Evolutionary conservation across 352 stramenopile genomes (phyloP).

Genomic region (Globisporangium cederbergense): DNA sequence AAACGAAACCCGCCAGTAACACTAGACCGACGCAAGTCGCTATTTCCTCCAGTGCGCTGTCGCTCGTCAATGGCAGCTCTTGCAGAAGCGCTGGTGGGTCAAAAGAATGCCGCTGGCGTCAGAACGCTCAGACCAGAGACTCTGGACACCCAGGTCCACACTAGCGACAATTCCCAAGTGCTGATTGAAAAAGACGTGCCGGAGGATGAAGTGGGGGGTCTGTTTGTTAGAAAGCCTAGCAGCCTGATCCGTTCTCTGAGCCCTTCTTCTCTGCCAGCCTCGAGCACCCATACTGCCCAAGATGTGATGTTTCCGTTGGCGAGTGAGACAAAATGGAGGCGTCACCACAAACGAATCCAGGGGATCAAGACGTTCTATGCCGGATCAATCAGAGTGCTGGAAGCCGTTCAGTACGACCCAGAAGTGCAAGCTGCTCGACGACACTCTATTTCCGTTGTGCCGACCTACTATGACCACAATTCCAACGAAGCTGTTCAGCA

Average conservation of each 20-base stretch:
- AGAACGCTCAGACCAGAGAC: neutral
- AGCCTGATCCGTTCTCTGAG: neutral
- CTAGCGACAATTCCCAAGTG: neutral
- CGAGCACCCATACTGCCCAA: neutral
- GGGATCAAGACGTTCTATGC: constrained; percentile 35
- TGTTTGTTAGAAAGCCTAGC: neutral
- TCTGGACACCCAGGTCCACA: neutral
- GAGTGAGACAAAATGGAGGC: constrained; percentile 35
- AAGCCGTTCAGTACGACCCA: constrained; percentile 14
- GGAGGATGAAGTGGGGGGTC: neutral
- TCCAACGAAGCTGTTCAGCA: neutral
- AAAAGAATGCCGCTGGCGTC: constrained; percentile 11
- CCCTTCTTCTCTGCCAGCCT: neutral
- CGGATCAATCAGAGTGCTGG: constrained; percentile 21
- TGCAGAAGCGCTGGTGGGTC: neutral
- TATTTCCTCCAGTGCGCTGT: neutral
- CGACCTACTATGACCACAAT: constrained; percentile 20
- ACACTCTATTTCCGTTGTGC: constrained; percentile 26
- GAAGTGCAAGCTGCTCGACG: constrained; percentile 16
- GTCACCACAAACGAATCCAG: constrained; percentile 38
- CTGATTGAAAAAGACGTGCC: neutral
- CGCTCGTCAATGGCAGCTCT: constrained; percentile 4
- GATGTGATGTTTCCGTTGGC: constrained; percentile 17
- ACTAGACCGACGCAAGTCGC: neutral
- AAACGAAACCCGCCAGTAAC: neutral